Evolutionary conservation across 2,329 filamentous ascomycete genomes (phyloP).

Genomic region (Cladosporium cucumerinum): DNA sequence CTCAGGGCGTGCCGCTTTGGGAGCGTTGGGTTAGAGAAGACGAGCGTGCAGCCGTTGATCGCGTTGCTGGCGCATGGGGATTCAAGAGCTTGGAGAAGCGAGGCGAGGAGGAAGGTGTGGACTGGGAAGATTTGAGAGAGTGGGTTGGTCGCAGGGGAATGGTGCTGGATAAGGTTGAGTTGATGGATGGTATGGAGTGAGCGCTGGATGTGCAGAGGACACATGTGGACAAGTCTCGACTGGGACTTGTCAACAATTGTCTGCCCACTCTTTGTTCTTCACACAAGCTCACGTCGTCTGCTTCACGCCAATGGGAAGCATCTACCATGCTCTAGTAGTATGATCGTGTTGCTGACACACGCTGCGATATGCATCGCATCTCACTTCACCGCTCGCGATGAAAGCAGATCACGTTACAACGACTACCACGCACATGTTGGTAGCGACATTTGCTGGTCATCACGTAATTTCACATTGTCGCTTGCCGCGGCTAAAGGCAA

Average conservation of each 20-base stretch:
- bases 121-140: conserved; percentile 83
- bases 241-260: not conserved
- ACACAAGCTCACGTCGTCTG: not conserved
- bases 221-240: not conserved
- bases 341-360: not conserved
- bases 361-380: not conserved
- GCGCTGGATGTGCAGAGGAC: not conserved
- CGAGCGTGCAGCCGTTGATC: conserved; percentile 82
- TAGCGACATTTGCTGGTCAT: not conserved
- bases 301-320: not conserved
- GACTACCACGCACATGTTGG: not conserved
- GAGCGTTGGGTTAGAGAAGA: conserved; percentile 86
- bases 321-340: not conserved
- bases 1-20: conserved; percentile 72
- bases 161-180: conserved; percentile 81
- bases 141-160: conserved; percentile 80
- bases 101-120: conserved; percentile 85
- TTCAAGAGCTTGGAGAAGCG: conserved; percentile 76
- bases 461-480: not conserved
- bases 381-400: not conserved
- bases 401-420: not conserved
- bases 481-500: not conserved
- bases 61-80: conserved; percentile 83
- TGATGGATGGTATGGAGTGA: conserved; percentile 89
- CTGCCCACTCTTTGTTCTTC: not conserved